Evolutionary conservation across 352 stramenopile species (phyloP).

Genomic region (Globisporangium orthogonon): DNA sequence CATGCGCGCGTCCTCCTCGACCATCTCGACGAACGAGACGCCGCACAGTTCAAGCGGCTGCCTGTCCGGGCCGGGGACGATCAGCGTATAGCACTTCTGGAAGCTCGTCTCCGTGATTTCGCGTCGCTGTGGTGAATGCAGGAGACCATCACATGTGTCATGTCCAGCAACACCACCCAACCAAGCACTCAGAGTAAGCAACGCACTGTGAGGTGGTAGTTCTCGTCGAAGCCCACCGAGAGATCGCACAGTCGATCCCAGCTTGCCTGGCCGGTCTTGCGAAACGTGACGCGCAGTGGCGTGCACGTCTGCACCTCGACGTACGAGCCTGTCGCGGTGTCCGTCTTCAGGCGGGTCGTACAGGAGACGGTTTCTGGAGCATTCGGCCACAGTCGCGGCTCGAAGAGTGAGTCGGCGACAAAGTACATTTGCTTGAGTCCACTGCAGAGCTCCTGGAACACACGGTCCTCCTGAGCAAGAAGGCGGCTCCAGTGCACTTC

Average conservation of each 20-base stretch:
- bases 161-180: background rate
- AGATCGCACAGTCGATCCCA: slow-evolving; percentile 7
- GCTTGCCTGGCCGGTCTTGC: slow-evolving; percentile 4
- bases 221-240: slow-evolving; percentile 10
- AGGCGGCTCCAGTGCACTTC: background rate
- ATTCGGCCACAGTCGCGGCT: background rate
- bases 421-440: slow-evolving; percentile 9
- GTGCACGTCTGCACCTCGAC: slow-evolving; percentile 7
- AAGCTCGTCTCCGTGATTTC: slow-evolving; percentile 5
- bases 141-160: background rate
- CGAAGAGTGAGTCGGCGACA: slow-evolving; percentile 4
- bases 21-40: slow-evolving; percentile 4
- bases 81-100: slow-evolving; percentile 11
- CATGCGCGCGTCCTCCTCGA: slow-evolving; percentile 6
- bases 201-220: slow-evolving; percentile 6
- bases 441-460: slow-evolving; percentile 1
- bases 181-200: too few relatives aligned
- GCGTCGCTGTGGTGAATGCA: slow-evolving; percentile 5
- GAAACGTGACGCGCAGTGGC: slow-evolving; percentile 3
- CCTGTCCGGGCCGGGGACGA: background rate
- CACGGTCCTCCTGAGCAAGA: slow-evolving; percentile 2
- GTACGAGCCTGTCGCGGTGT: background rate
- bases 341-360: slow-evolving; percentile 5
- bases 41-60: slow-evolving; percentile 6
- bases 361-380: background rate